Percentiles rank a stretch among this genome's conserved stretches.
Conservation (phyloP, 2,329 filamentous ascomycete genomes). For the Talaromyces piceae region DNA sequence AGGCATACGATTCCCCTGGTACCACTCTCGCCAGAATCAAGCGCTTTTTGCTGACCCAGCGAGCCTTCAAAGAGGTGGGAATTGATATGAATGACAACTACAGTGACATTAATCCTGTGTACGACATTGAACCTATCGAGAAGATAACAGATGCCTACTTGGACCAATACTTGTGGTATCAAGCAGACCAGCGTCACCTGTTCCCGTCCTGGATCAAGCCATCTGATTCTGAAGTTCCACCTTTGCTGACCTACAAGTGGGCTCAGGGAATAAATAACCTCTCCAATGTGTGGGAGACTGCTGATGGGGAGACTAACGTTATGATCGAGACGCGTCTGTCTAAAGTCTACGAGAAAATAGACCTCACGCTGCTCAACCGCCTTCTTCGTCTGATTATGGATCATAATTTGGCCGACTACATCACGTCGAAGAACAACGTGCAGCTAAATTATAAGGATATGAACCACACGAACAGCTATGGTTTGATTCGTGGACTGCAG, state of each 20-base stretch:
- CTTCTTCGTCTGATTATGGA: slow-evolving; percentile 95
- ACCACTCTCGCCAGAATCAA: slow-evolving; percentile 96
- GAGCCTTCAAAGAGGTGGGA: slow-evolving; percentile 97
- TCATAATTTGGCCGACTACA: slow-evolving; percentile 97
- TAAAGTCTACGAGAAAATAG: slow-evolving; percentile 99
- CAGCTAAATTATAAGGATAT: slow-evolving; percentile 99
- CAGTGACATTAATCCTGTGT: slow-evolving; percentile 96
- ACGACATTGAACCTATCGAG: slow-evolving; percentile 97
- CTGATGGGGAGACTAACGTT: slow-evolving; percentile 93
- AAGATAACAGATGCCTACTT: slow-evolving; percentile 99
- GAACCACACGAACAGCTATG: slow-evolving; percentile 99
- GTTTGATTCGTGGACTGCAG: slow-evolving; percentile 94
- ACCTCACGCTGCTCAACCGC: slow-evolving; percentile 89
- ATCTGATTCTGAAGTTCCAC: slow-evolving; percentile 94
- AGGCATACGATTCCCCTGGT: slow-evolving; percentile 95
- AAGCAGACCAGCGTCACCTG: slow-evolving; percentile 91
- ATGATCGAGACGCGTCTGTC: slow-evolving; percentile 97
- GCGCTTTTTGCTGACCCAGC: slow-evolving; percentile 90
- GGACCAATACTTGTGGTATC: slow-evolving; percentile 98
- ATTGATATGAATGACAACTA: slow-evolving; percentile 99
- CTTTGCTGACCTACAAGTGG: slow-evolving; percentile 95
- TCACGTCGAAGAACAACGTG: slow-evolving; percentile 98
- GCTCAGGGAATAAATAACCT: slow-evolving; percentile 98
- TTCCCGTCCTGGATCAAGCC: slow-evolving; percentile 99
- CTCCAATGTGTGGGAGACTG: slow-evolving; percentile 86